Evolutionary conservation across 2,329 filamentous ascomycete species (phyloP).

Genomic region (Cladosporium colombiae): DNA sequence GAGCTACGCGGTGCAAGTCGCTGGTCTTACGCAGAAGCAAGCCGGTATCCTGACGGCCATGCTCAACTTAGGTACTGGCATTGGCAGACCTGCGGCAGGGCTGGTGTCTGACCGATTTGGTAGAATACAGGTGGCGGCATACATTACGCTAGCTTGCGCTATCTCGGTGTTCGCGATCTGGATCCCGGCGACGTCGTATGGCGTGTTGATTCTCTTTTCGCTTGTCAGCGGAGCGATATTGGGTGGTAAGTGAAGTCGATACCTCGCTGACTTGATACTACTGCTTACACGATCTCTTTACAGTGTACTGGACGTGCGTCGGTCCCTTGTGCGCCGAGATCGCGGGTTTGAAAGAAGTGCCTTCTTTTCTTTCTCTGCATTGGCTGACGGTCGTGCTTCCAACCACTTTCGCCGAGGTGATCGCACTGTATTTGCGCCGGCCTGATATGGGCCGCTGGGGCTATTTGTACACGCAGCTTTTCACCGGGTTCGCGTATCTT

Average conservation of each 20-base stretch:
- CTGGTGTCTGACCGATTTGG: slow-evolving; percentile 48
- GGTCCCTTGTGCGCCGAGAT: slow-evolving; percentile 45
- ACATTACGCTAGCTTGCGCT: slow-evolving; percentile 43
- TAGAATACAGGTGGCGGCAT: slow-evolving; percentile 45
- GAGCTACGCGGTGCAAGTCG: slow-evolving; percentile 47
- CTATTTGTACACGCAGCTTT: slow-evolving; percentile 45
- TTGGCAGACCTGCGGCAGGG: slow-evolving; percentile 51
- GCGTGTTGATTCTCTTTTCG: slow-evolving; percentile 46
- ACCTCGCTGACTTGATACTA: background rate
- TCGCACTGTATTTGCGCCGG: slow-evolving; percentile 14
- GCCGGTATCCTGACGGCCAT: slow-evolving; percentile 46
- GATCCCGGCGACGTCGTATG: slow-evolving; percentile 48
- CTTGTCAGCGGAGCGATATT: slow-evolving; percentile 47
- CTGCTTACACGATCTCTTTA: background rate
- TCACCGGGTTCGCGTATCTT: slow-evolving; percentile 40
- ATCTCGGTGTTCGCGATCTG: slow-evolving; percentile 48
- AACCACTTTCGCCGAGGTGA: slow-evolving; percentile 15
- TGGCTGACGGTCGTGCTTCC: slow-evolving; percentile 37
- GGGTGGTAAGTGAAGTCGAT: slow-evolving; percentile 34
- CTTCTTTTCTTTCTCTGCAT: slow-evolving; percentile 42
- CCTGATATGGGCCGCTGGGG: slow-evolving; percentile 13
- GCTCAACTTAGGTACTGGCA: slow-evolving; percentile 50
- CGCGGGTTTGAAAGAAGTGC: slow-evolving; percentile 43
- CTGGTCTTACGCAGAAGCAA: slow-evolving; percentile 41
- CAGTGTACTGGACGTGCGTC: slow-evolving; percentile 35